Evolutionary conservation across 2,329 filamentous ascomycete species (phyloP), one percentile per base, ranked within the genome.

Genomic region (Thermoascus crustaceus): DNA sequence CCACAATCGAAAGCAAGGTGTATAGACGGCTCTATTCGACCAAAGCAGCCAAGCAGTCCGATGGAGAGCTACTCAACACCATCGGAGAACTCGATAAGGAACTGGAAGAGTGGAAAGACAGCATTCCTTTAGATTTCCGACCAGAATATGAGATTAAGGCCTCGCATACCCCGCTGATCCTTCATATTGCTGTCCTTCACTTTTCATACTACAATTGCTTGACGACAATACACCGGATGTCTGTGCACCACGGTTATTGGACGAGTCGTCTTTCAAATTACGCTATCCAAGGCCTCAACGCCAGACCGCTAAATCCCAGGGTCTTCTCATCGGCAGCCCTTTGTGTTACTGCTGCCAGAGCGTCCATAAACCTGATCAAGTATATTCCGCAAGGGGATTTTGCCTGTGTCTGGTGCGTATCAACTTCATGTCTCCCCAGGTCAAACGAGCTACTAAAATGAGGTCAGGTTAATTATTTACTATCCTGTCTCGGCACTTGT

Each of bases 191-290:
- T 41, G 85, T 94, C 57, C 68, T 98, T 39, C 91, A 98, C 59
- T 93, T 98, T 52, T 82, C 86, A 1, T 98, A 98, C 62, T 96
- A 96, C 68, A 98, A 98, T 58, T 95, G 88, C 51, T 66, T 98
- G 34, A 95, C 89, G 1, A 98, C 91, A 0, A 95, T 98, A 45
- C 91, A 98, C 58, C 85, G 91, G 34, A 98, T 96, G 91, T 94
- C 86, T 26, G 84, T 96, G 19, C 91, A 96, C 51, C 88, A 95
- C 55, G 91, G 91, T 9, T 95, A 94, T 64, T 98, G 91, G 91
- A 96, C 89, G 1, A 95, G 85, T 53, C 78, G 91, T 23, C 66
- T 98, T 25, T 94, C 88, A 23, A 89, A 96, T 52, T 96, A 87
- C 54, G 91, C 91, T 10, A 91, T 96, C 37, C 85, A 94, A 58